These are phyloP conservation scores for Abelmoschus esculentus DNA, from an alignment of 345 rosid genomes.

Conservation along the genomic window DNA sequence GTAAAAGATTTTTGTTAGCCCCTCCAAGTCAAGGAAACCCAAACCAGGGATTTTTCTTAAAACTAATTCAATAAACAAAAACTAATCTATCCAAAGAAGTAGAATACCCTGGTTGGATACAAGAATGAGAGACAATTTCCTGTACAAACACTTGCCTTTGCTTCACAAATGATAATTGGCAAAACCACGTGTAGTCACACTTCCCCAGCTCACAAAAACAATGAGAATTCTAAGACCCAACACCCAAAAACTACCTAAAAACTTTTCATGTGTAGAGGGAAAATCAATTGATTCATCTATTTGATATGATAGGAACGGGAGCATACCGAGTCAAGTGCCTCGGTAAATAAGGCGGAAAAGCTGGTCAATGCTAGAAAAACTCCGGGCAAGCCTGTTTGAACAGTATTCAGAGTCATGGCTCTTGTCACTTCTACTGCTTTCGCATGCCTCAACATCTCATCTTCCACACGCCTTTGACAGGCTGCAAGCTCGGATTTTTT, in stretches of 20 bases:
- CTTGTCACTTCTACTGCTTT: constrained; percentile 90
- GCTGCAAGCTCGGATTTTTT: constrained; percentile 81
- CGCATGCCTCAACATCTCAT: constrained; percentile 82
- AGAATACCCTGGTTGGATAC: too few species aligned
- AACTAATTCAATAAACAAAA: too few species aligned
- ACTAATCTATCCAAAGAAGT: too few species aligned
- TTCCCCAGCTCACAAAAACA: background rate
- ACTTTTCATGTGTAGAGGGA: constrained; percentile 15
- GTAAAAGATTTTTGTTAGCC: too few species aligned
- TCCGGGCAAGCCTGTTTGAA: constrained; percentile 92
- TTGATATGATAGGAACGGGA: constrained; percentile 68
- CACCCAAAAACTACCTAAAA: constrained; percentile 31
- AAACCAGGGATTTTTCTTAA: too few species aligned
- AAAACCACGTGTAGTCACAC: constrained; percentile 28
- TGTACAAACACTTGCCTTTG: constrained; percentile 28
- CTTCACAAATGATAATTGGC: background rate
- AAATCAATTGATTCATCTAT: constrained; percentile 33
- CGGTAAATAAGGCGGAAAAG: constrained; percentile 69
- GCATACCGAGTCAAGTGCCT: constrained; percentile 65
- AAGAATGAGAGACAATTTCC: constrained; percentile 33
- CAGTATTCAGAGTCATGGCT: constrained; percentile 75
- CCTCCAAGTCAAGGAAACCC: too few species aligned
- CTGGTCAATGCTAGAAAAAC: constrained; percentile 85
- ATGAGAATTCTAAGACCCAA: constrained; percentile 17
- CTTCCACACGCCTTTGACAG: constrained; percentile 83